A percentile compares a stretch with the other conserved stretches of the same genome.
Conservation (phyloP, 345 rosid genomes). For the Melaleuca quinquenervia region DNA sequence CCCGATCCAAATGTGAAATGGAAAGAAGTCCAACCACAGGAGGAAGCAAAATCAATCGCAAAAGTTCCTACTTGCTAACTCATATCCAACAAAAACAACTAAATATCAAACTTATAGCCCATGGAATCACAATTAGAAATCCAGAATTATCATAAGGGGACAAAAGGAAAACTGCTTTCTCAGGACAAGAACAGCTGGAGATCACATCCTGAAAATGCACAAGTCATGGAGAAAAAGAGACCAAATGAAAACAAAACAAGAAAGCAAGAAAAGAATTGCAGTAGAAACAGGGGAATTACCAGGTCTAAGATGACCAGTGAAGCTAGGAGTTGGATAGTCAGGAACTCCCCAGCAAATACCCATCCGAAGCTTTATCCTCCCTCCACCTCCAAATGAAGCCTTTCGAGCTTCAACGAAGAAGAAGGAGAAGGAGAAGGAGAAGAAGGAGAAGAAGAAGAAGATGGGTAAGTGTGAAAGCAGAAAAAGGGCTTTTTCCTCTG, state of each 20-base stretch:
- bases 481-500: background rate
- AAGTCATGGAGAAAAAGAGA: background rate
- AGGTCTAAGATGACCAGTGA: constrained; percentile 1
- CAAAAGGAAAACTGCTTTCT: background rate
- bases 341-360: constrained; percentile 13
- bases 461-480: background rate
- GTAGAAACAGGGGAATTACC: background rate
- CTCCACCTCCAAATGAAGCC: background rate
- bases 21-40: background rate
- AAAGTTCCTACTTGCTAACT: background rate
- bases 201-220: background rate
- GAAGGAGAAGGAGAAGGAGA: background rate
- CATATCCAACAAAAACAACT: background rate
- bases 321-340: constrained; percentile 9
- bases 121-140: background rate
- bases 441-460: background rate
- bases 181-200: background rate
- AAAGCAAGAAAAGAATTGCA: background rate
- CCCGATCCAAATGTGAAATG: background rate
- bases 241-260: background rate
- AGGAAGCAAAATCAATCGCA: background rate
- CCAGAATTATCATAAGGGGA: background rate
- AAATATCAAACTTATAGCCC: background rate
- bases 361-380: background rate
- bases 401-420: background rate